Conservation (phyloP, 1,284 basidiomycete genomes). For the Ganoderma leucocontextum region DNA sequence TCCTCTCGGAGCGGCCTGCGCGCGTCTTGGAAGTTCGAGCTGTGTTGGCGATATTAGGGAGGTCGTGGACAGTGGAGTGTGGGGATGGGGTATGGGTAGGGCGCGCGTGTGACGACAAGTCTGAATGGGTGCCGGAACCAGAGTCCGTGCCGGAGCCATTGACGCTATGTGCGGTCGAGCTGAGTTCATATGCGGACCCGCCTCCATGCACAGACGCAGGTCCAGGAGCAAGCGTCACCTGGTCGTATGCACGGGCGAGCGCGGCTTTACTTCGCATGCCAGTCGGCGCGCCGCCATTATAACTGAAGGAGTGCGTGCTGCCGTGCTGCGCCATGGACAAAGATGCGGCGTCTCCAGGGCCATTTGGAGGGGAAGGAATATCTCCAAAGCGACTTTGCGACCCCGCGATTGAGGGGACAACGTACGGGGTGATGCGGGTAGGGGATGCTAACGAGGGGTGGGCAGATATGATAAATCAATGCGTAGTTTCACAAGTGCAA, state of each 20-base stretch:
- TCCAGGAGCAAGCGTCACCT: not conserved
- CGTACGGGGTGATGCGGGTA: constrained; percentile 19
- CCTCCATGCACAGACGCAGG: not conserved
- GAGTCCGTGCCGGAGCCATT: not conserved
- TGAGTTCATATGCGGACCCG: not conserved
- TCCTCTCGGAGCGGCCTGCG: not conserved
- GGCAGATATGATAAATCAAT: not conserved
- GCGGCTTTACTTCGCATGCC: not conserved
- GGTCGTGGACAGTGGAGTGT: constrained; percentile 10
- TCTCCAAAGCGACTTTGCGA: constrained; percentile 16
- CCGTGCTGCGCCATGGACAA: constrained; percentile 8
- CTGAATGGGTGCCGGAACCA: not conserved
- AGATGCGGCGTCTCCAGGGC: not conserved
- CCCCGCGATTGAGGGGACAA: constrained; percentile 9
- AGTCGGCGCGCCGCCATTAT: not conserved
- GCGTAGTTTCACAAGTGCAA: not conserved
- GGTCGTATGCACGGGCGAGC: not conserved
- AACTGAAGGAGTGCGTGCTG: constrained; percentile 12
- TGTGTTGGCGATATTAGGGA: not conserved
- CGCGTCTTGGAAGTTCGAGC: not conserved
- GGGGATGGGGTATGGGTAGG: constrained; percentile 9
- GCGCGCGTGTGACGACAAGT: not conserved
- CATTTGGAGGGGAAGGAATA: not conserved
- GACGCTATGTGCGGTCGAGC: constrained; percentile 5
- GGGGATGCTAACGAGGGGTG: not conserved